phyloP scores from a whole-genome alignment of 257 asterid species.

The Solanum sitiens region DNA sequence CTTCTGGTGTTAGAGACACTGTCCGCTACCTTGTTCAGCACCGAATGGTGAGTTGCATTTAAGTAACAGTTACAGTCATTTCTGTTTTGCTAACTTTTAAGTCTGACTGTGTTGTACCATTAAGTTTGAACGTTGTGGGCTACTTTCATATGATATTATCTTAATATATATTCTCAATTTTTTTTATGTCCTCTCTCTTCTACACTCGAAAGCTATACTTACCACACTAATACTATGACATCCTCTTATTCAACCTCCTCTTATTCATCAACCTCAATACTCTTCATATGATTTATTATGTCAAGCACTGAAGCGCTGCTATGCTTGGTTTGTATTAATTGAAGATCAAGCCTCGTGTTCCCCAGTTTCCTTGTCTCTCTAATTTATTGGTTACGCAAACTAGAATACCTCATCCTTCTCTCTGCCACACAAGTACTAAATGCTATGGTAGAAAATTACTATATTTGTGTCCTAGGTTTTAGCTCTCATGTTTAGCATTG shows the following conservation, averaged over 20 bases:
- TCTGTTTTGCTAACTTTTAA: neutral
- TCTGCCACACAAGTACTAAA: neutral
- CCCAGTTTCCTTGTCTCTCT: neutral
- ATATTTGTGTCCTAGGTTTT: neutral
- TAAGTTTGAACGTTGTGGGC: neutral
- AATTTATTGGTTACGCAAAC: neutral
- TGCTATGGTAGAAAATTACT: neutral
- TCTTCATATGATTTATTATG: neutral
- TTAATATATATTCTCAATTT: neutral
- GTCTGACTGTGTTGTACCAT: neutral
- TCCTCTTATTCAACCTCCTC: neutral
- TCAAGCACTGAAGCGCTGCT: neutral
- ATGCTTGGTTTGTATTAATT: neutral
- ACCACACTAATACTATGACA: neutral
- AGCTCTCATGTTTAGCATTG: neutral
- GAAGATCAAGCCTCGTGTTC: neutral
- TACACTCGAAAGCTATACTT: neutral
- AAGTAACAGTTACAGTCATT: neutral
- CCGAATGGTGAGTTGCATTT: constrained; percentile 58
- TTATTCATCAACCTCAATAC: neutral
- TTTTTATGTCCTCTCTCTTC: neutral
- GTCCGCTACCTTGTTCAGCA: constrained; percentile 78
- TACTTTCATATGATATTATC: neutral
- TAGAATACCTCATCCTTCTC: neutral
- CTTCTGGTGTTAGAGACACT: constrained; percentile 81